Percentiles rank a stretch among this genome's conserved stretches.
Conservation (phyloP, 768 basidiomycete species). For the Tylopilus sp. region DNA sequence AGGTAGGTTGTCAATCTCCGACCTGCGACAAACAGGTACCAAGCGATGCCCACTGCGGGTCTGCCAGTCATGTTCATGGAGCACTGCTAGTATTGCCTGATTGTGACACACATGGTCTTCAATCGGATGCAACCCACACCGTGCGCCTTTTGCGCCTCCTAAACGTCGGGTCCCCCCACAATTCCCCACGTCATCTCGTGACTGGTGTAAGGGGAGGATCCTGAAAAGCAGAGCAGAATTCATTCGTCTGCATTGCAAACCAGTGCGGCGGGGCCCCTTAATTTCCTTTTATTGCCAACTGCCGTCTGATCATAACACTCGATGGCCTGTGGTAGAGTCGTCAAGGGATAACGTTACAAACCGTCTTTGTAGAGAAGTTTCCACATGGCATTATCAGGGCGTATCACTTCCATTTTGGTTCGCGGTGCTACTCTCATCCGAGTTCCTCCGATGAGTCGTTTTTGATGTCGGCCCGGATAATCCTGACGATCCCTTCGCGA, state of each 20-base stretch:
- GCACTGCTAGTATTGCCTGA: background rate
- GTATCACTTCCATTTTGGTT: slow-evolving; percentile 15
- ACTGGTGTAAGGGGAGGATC: slow-evolving; percentile 8
- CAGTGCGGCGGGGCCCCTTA: slow-evolving; percentile 9
- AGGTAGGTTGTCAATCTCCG: slow-evolving; percentile 22
- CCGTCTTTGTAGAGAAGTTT: background rate
- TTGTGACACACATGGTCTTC: background rate
- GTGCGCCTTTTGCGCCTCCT: slow-evolving; percentile 9
- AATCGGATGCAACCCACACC: background rate
- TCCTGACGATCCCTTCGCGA: slow-evolving; percentile 34
- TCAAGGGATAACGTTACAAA: slow-evolving; percentile 14
- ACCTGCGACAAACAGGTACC: slow-evolving; percentile 5
- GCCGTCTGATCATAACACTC: slow-evolving; percentile 1
- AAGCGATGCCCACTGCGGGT: slow-evolving; percentile 3
- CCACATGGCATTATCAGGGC: slow-evolving; percentile 26
- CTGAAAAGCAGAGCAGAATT: slow-evolving; percentile 1
- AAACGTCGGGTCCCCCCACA: slow-evolving; percentile 13
- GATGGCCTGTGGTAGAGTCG: slow-evolving; percentile 5
- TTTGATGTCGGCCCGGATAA: slow-evolving; percentile 25
- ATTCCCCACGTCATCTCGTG: slow-evolving; percentile 19
- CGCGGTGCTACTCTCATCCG: slow-evolving; percentile 20
- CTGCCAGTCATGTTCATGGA: slow-evolving; percentile 6
- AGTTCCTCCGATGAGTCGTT: slow-evolving; percentile 20
- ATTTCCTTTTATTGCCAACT: slow-evolving; percentile 13
- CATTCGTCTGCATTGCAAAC: background rate